Percentiles rank a stretch among this genome's conserved stretches.
phyloP scores from a whole-genome alignment of 345 rosid species.

The Eucalyptus grandis region DNA sequence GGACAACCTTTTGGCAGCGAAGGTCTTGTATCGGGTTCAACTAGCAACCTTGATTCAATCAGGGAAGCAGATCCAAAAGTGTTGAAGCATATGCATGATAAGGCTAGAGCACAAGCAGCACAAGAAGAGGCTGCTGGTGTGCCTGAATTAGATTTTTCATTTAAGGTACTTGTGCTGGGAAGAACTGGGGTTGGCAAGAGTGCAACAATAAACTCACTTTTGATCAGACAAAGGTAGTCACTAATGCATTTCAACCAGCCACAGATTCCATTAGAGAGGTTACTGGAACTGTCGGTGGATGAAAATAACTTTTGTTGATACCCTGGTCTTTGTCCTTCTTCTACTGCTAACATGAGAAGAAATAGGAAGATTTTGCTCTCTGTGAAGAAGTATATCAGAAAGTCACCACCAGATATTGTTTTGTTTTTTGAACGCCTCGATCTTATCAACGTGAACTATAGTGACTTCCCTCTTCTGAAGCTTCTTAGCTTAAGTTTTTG shows the following conservation, averaged over 20 bases:
- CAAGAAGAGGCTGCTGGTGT: slow-evolving; percentile 65
- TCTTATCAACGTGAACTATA: slow-evolving; percentile 40
- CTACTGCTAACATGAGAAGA: slow-evolving; percentile 39
- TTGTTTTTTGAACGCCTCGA: slow-evolving; percentile 82
- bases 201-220: slow-evolving; percentile 91
- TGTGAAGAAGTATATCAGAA: slow-evolving; percentile 54
- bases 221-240: slow-evolving; percentile 50
- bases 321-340: slow-evolving; percentile 77
- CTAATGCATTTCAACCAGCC: slow-evolving; percentile 72
- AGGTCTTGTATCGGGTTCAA: slow-evolving; percentile 72
- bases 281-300: slow-evolving; percentile 49
- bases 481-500: slow-evolving; percentile 72
- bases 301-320: slow-evolving; percentile 71
- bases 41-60: slow-evolving; percentile 72
- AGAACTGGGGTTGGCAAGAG: slow-evolving; percentile 97
- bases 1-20: slow-evolving; percentile 58
- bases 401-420: slow-evolving; percentile 75
- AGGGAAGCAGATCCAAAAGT: slow-evolving; percentile 52
- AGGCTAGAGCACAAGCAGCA: slow-evolving; percentile 45
- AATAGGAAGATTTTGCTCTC: slow-evolving; percentile 66
- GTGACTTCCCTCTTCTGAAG: slow-evolving; percentile 67
- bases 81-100: slow-evolving; percentile 32
- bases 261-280: slow-evolving; percentile 64
- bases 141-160: slow-evolving; percentile 56
- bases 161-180: slow-evolving; percentile 74